Evolutionary conservation across 2,329 filamentous ascomycete genomes (phyloP).

Genomic region (Aspergillus flavus): DNA sequence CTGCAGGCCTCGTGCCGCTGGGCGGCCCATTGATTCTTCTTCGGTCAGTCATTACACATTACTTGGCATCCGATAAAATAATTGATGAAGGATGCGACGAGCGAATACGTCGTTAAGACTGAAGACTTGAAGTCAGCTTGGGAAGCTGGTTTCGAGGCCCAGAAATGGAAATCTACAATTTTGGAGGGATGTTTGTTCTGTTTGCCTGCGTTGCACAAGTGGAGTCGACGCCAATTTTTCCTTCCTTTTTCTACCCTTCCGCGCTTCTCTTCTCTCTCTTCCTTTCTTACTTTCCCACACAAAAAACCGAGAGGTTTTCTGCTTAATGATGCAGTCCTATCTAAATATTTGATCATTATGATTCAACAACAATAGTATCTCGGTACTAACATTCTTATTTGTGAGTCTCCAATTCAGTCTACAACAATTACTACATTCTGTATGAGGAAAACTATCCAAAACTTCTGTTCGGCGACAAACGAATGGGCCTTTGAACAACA

Average conservation of each 20-base stretch:
- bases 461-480: conserved; percentile 56
- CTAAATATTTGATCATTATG: not conserved
- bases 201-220: conserved; percentile 31
- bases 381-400: conserved; percentile 24
- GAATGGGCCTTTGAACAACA: conserved; percentile 62
- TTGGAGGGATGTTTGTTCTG: conserved; percentile 40
- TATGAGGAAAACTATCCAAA: conserved; percentile 57
- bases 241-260: conserved; percentile 21
- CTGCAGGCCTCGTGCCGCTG: conserved; percentile 72
- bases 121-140: conserved; percentile 3
- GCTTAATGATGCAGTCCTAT: conserved; percentile 25
- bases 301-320: conserved; percentile 10
- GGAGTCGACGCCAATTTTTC: conserved; percentile 18
- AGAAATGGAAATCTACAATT: conserved; percentile 40
- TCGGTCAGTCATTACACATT: conserved; percentile 71
- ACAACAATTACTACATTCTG: conserved; percentile 8
- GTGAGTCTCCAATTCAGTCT: conserved; percentile 27
- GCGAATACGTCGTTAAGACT: conserved; percentile 11
- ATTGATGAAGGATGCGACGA: conserved; percentile 8
- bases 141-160: conserved; percentile 19
- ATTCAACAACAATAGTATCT: not conserved
- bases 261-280: conserved; percentile 25
- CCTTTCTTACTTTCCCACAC: conserved; percentile 21
- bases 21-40: conserved; percentile 87
- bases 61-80: conserved; percentile 15